Base-by-base conservation (phyloP, 169 alveolate genomes). In the Eimeria sp. region DNA sequence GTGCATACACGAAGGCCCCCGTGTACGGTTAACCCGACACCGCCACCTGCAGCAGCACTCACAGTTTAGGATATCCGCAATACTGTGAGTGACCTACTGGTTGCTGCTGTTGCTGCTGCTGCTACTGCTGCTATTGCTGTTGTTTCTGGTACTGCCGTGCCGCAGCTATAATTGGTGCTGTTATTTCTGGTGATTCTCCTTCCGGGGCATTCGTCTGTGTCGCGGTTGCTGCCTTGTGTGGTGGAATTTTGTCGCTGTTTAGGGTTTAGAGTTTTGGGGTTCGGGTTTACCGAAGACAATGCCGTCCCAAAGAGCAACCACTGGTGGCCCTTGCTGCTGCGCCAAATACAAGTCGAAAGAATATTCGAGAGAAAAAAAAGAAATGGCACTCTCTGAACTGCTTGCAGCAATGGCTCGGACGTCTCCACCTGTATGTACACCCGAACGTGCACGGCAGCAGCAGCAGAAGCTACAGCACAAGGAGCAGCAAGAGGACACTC, bases 1-100 rank as follows among this genome's bases (percentile, higher is more conserved):
- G 99, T 98, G 10, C 98, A 98, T 14, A 98, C 96, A 92, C 98
- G 97, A 18, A 97, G 97, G 5, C 98, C 98, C 67, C 98, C 97
- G 96, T 98, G 98, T n/a, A 96, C 96, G 65, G 99, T 97, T 61
- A 98, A 95, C 49, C 99, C 99, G 47, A 97, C 98, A 51, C 99
- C 99, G 57, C 99, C 99, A 78, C 99, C 84, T 75, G 84, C 84
- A 67, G 34, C 27, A 67, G 40, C 76, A 67, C 16, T 67, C 27
- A 22, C 72, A 2, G 9, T 67, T 25, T 67, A 67, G 0, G 16
- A 22, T 10, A 13, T 10, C 40, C n/a, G 30, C 58, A 30, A 34
- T 5, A 75, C 84, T 0, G 16, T 54, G 61, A 54, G 2, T 7
- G 16, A 54, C 61, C 16, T 54, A 54, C 20, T 14, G 10, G 61